A percentile compares a stretch with the other conserved stretches of the same genome.
These are phyloP conservation scores for Sisymbrium altissimum DNA, from an alignment of 345 rosid genomes.

Conservation along the genomic window DNA sequence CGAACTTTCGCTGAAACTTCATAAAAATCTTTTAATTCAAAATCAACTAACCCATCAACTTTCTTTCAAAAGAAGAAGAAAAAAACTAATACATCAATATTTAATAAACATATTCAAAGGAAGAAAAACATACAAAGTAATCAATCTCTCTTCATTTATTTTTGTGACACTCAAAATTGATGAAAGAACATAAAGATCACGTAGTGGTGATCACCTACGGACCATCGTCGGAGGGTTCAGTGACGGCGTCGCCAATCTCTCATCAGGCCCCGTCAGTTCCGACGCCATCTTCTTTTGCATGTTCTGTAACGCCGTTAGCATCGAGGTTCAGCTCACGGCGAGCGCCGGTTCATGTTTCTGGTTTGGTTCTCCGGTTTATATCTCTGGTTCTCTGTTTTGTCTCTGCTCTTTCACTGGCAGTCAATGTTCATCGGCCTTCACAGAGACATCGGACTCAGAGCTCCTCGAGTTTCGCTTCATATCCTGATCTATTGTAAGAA, in stretches of 20 bases:
- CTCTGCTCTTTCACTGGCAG: constrained; percentile 61
- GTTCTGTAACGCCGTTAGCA: constrained; percentile 42
- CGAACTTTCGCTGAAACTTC: constrained; percentile 29
- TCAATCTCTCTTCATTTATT: neutral
- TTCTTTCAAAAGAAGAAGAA: too few species aligned
- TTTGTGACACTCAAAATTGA: neutral
- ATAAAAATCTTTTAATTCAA: neutral
- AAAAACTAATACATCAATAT: neutral
- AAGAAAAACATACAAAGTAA: neutral
- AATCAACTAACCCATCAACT: neutral
- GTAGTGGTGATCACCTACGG: constrained; percentile 31
- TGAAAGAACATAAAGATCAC: constrained; percentile 30
- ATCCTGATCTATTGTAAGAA: constrained; percentile 58
- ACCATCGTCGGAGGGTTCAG: constrained; percentile 42
- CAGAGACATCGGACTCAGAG: constrained; percentile 23
- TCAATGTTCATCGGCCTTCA: constrained; percentile 33
- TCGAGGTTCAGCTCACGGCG: constrained; percentile 32
- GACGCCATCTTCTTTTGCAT: constrained; percentile 60
- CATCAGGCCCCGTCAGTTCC: constrained; percentile 37
- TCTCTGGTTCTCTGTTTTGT: constrained; percentile 51
- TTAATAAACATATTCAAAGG: neutral
- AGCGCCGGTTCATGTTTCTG: constrained; percentile 30
- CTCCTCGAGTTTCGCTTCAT: constrained; percentile 44
- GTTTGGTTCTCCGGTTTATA: constrained; percentile 50
- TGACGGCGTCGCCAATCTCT: constrained; percentile 32